phyloP scores from a whole-genome alignment of 176 grass and related monocot species.

The Saccharum officinarum region DNA sequence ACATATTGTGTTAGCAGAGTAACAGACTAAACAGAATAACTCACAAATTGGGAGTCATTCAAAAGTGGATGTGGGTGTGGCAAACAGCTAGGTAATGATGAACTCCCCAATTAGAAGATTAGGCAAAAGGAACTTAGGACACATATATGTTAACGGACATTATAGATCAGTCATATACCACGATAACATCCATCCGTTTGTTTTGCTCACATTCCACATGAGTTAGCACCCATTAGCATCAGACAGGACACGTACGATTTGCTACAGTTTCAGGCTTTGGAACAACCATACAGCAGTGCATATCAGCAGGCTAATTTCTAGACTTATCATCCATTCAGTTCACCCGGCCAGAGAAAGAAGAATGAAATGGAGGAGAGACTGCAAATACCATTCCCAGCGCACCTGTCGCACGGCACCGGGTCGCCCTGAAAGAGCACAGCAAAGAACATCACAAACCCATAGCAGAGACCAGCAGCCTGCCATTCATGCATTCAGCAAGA shows the following conservation, averaged over 20 bases:
- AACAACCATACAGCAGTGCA: neutral
- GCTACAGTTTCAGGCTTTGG: neutral
- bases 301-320: neutral
- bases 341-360: neutral
- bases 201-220: neutral
- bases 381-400: constrained; percentile 63
- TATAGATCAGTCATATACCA: neutral
- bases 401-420: constrained; percentile 71
- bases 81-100: neutral
- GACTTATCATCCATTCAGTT: neutral
- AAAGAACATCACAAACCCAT: constrained; percentile 13
- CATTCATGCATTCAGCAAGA: neutral
- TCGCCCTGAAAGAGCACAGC: constrained; percentile 52
- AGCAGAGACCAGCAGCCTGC: neutral
- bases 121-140: neutral
- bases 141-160: neutral
- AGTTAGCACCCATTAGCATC: neutral
- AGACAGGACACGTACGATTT: neutral
- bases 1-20: neutral
- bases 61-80: neutral
- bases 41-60: neutral
- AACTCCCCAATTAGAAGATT: neutral
- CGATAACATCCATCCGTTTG: neutral
- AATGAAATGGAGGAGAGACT: neutral
- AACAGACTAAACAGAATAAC: neutral